A percentile compares a stretch with the other conserved stretches of the same genome.
These are phyloP conservation scores for Coniochaeta hoffmannii DNA, from an alignment of 2,329 filamentous ascomycete genomes.

Conservation along the genomic window DNA sequence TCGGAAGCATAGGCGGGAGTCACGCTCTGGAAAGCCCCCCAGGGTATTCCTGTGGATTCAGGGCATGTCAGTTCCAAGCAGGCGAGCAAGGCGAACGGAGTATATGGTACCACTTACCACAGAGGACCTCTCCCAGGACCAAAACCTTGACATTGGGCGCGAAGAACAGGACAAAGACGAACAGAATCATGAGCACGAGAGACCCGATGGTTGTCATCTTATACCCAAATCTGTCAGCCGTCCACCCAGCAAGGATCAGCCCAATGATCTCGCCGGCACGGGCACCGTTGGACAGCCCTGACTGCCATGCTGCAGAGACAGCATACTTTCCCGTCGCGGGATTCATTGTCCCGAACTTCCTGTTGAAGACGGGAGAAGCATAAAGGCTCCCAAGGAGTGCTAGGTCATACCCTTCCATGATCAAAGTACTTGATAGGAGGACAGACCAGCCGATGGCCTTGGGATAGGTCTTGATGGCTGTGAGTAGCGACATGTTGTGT, in stretches of 20 bases:
- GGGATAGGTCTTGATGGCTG: slow-evolving; percentile 33
- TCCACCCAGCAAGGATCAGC: slow-evolving; percentile 43
- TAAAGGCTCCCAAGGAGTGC: slow-evolving; percentile 42
- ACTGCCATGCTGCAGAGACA: slow-evolving; percentile 49
- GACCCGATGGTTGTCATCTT: slow-evolving; percentile 40
- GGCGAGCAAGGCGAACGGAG: background rate
- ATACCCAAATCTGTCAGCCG: slow-evolving; percentile 43
- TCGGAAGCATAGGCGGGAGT: slow-evolving; percentile 48
- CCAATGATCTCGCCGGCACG: slow-evolving; percentile 48
- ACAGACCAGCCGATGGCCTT: slow-evolving; percentile 41
- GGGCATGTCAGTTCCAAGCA: slow-evolving; percentile 11
- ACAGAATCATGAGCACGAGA: slow-evolving; percentile 36
- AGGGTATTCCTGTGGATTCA: slow-evolving; percentile 31
- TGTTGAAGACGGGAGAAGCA: slow-evolving; percentile 35
- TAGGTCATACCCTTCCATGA: slow-evolving; percentile 46
- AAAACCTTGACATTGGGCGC: slow-evolving; percentile 37
- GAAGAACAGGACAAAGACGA: slow-evolving; percentile 48
- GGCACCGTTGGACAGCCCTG: slow-evolving; percentile 45
- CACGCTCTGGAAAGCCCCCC: slow-evolving; percentile 44
- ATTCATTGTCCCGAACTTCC: slow-evolving; percentile 35
- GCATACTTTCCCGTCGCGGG: slow-evolving; percentile 29
- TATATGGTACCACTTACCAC: slow-evolving; percentile 13
- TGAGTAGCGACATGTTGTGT: slow-evolving; percentile 30
- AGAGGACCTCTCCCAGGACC: slow-evolving; percentile 41
- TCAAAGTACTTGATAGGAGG: slow-evolving; percentile 35